Evolutionary conservation across 202 grass and related monocot genomes (phyloP).

Genomic region (Dendrocalamus latiflorus): DNA sequence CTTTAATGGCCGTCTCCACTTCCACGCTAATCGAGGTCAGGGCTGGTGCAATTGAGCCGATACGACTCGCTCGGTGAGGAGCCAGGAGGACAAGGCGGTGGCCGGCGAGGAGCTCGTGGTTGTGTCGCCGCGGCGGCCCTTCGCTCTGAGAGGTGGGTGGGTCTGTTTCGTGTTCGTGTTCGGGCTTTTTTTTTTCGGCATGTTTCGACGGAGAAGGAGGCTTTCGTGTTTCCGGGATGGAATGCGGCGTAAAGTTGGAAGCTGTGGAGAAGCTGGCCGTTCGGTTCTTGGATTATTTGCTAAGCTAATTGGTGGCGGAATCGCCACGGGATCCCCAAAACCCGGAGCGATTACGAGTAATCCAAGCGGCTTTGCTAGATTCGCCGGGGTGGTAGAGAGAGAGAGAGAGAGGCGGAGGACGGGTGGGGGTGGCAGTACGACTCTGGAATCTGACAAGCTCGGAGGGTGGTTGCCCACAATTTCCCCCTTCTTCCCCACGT

Average conservation of each 20-base stretch:
- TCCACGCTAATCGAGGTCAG: not conserved
- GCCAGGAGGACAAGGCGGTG: not conserved
- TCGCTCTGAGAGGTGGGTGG: not conserved
- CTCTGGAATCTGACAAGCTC: not conserved
- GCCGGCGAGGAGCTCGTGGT: not conserved
- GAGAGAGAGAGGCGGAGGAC: not conserved
- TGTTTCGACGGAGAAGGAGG: not conserved
- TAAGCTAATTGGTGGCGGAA: not conserved
- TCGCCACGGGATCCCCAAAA: not conserved
- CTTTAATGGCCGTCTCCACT: not conserved
- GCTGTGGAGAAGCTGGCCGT: no score
- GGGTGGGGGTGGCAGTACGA: not conserved
- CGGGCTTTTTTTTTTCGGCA: not conserved
- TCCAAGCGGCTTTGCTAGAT: not conserved
- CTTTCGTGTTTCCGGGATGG: not conserved
- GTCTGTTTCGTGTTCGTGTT: not conserved
- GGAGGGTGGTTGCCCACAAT: slow-evolving; percentile 1
- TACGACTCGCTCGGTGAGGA: not conserved
- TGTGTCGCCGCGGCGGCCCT: not conserved
- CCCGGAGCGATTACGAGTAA: not conserved
- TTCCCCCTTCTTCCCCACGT: not conserved
- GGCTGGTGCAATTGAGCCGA: not conserved
- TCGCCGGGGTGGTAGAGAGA: no score
- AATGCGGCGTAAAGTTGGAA: not conserved
- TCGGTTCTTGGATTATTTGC: no score